Percentiles rank a stretch among this genome's conserved stretches.
phyloP scores from a whole-genome alignment of 306 rosid genomes.

The Echinosophora koreensis region DNA sequence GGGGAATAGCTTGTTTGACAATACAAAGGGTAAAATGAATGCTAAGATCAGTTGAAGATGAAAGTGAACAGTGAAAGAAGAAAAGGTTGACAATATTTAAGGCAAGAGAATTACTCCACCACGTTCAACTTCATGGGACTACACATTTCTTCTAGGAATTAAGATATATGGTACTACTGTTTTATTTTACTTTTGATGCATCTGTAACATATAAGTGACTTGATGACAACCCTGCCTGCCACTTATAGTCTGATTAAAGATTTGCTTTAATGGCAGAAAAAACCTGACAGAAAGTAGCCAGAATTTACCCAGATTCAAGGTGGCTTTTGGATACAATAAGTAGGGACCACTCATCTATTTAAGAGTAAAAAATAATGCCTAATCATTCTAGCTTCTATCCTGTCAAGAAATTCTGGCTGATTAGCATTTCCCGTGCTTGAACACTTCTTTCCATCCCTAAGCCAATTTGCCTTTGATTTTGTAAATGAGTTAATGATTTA shows the following conservation, averaged over 20 bases:
- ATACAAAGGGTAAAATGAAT: constrained; percentile 24
- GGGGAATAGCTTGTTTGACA: constrained; percentile 13
- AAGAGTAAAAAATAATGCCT: neutral
- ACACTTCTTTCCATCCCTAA: constrained; percentile 26
- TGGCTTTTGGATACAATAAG: neutral
- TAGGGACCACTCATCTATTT: neutral
- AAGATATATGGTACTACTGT: neutral
- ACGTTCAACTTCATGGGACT: constrained; percentile 1
- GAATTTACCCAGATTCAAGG: neutral
- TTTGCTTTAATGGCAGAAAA: constrained; percentile 3
- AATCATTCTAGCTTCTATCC: neutral
- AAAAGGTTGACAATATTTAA: constrained; percentile 41
- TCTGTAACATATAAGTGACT: neutral
- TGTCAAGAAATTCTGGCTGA: neutral
- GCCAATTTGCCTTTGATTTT: constrained; percentile 8
- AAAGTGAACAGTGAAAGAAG: constrained; percentile 30
- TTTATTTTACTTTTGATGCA: constrained; percentile 10
- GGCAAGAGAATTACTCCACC: neutral
- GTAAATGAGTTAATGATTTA: constrained; percentile 13
- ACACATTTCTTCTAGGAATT: neutral
- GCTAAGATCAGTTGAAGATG: constrained; percentile 16
- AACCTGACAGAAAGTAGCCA: neutral
- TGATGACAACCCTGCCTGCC: neutral
- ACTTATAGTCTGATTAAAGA: constrained; percentile 26
- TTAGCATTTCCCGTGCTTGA: neutral